A percentile compares a stretch with the other conserved stretches of the same genome.
Conservation (phyloP, 441 rosid species). For the Gossypium trilobum region DNA sequence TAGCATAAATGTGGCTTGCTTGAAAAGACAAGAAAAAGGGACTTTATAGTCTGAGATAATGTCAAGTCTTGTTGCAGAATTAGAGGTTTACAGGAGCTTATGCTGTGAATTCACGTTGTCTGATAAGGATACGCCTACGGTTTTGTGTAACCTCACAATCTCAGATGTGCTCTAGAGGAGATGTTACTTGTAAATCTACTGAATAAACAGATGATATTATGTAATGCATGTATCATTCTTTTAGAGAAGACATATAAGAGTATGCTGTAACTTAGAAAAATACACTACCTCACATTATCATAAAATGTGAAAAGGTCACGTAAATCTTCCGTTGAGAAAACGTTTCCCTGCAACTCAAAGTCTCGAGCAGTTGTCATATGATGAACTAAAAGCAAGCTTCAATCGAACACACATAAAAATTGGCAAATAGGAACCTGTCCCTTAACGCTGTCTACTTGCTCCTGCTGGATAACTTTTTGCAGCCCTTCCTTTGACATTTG, state of each 20-base stretch:
- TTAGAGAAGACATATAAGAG: background rate
- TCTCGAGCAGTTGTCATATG: slow-evolving; percentile 9
- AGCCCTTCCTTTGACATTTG: slow-evolving; percentile 99
- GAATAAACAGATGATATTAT: background rate
- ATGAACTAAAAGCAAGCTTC: slow-evolving; percentile 10
- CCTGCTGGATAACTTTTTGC: slow-evolving; percentile 83
- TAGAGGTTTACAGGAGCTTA: background rate
- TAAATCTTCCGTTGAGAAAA: slow-evolving; percentile 75
- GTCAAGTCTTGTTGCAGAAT: background rate
- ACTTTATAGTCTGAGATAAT: background rate
- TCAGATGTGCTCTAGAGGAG: background rate
- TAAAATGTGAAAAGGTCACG: slow-evolving; percentile 78
- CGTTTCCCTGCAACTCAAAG: slow-evolving; percentile 54
- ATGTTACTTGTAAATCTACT: slow-evolving; percentile 5
- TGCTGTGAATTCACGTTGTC: background rate
- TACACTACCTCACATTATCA: slow-evolving; percentile 55
- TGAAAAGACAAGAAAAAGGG: background rate
- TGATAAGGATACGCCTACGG: background rate
- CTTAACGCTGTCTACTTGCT: slow-evolving; percentile 37
- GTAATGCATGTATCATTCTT: background rate
- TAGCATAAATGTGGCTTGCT: background rate
- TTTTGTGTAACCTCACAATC: background rate
- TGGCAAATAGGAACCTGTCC: slow-evolving; percentile 39
- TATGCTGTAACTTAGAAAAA: slow-evolving; percentile 13
- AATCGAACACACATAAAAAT: slow-evolving; percentile 9